A percentile compares a stretch with the other conserved stretches of the same genome.
Conservation (phyloP, 192 early-diverging fungal genomes). For the Podila epicladia region DNA sequence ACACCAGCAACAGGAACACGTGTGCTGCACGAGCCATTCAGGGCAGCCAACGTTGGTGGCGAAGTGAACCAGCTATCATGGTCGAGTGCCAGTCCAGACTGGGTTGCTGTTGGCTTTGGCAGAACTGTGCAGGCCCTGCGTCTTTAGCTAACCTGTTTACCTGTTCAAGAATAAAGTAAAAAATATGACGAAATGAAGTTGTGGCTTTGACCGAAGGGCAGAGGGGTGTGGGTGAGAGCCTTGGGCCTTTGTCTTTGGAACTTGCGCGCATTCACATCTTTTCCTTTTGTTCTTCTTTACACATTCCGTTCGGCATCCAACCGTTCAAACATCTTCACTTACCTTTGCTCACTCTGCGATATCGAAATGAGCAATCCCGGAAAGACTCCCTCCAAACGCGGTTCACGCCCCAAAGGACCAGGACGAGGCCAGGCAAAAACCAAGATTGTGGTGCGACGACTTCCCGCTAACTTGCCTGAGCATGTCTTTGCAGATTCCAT, state of each 20-base stretch:
- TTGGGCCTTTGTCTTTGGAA: neutral
- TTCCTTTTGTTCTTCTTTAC: too few species aligned
- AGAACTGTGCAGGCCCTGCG: conserved; percentile 86
- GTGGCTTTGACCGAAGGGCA: neutral
- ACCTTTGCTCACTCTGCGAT: too few species aligned
- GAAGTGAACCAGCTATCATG: conserved; percentile 89
- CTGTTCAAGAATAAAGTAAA: neutral
- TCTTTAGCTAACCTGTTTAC: conserved; percentile 59
- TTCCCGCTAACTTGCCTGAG: conserved; percentile 83
- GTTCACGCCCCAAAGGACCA: conserved; percentile 28
- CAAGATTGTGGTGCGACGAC: conserved; percentile 80
- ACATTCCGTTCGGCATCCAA: neutral
- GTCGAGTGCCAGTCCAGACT: conserved; percentile 81
- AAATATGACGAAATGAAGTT: too few species aligned
- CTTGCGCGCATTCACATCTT: too few species aligned
- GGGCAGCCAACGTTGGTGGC: conserved; percentile 64
- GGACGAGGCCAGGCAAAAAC: conserved; percentile 56
- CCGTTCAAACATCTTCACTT: neutral
- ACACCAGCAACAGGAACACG: conserved; percentile 34
- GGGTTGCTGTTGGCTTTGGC: conserved; percentile 91
- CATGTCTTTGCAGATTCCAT: conserved; percentile 71
- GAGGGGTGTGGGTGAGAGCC: neutral
- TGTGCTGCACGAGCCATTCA: conserved; percentile 62
- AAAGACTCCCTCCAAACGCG: conserved; percentile 27
- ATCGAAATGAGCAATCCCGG: conserved; percentile 26